Percentiles rank a stretch among this genome's conserved stretches.
phyloP scores from a whole-genome alignment of 371 early-diverging fungal species.

The Apophysomyces trapeziformis region DNA sequence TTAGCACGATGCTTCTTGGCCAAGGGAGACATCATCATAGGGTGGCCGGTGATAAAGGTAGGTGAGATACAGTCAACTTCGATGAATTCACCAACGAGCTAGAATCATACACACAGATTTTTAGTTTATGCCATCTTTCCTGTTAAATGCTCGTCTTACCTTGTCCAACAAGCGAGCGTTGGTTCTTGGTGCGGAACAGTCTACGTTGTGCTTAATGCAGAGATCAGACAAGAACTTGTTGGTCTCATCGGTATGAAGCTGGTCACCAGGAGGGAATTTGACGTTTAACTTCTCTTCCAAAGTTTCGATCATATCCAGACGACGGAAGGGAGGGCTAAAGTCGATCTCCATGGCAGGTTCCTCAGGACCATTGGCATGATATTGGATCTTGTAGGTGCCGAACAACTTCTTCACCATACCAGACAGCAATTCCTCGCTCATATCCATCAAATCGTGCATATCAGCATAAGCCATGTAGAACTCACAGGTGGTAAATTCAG shows the following conservation, averaged over 20 bases:
- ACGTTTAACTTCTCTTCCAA: slow-evolving; percentile 90
- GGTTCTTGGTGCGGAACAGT: slow-evolving; percentile 96
- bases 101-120: neutral
- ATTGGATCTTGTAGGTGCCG: slow-evolving; percentile 88
- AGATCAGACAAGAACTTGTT: slow-evolving; percentile 89
- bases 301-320: slow-evolving; percentile 93
- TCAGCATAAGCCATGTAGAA: slow-evolving; percentile 99
- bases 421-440: slow-evolving; percentile 93
- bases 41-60: slow-evolving; percentile 98
- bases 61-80: slow-evolving; percentile 97
- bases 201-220: slow-evolving; percentile 92
- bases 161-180: slow-evolving; percentile 97
- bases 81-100: slow-evolving; percentile 96
- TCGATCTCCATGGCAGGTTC: slow-evolving; percentile 85
- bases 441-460: slow-evolving; percentile 94
- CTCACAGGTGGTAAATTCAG: slow-evolving; percentile 99
- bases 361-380: slow-evolving; percentile 92
- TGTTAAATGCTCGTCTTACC: slow-evolving; percentile 16
- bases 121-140: neutral
- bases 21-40: slow-evolving; percentile 99
- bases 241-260: slow-evolving; percentile 82
- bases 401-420: slow-evolving; percentile 93
- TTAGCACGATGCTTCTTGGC: slow-evolving; percentile 97
- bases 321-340: slow-evolving; percentile 97
- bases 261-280: slow-evolving; percentile 90